phyloP scores from a whole-genome alignment of 306 rosid genomes.

The Hippophae tibetana region DNA sequence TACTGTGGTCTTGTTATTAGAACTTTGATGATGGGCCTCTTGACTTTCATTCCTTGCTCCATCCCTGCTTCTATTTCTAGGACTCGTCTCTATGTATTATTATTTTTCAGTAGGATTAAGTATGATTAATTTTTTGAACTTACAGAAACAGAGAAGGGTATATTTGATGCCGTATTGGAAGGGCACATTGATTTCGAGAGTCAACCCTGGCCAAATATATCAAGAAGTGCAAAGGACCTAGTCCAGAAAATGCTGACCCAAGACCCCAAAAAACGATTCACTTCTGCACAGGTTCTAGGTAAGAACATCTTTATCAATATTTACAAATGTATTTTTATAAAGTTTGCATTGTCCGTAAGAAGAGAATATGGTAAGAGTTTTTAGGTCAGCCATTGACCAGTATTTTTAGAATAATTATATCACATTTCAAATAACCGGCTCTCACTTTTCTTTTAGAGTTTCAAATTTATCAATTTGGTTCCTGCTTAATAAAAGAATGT shows the following conservation, averaged over 20 bases:
- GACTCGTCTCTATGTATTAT: neutral
- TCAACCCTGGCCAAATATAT: constrained; percentile 76
- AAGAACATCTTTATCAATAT: constrained; percentile 7
- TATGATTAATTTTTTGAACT: constrained; percentile 9
- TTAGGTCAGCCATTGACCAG: too few relatives aligned
- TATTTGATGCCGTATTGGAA: constrained; percentile 66
- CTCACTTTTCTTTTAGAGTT: too few relatives aligned
- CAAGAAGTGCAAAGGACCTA: constrained; percentile 80
- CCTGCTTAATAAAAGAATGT: too few relatives aligned
- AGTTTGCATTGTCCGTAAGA: too few relatives aligned
- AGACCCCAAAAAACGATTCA: constrained; percentile 76
- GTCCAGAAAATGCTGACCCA: constrained; percentile 60
- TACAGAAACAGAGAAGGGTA: constrained; percentile 78
- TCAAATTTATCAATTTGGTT: too few relatives aligned
- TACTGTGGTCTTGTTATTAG: too few relatives aligned
- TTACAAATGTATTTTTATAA: neutral
- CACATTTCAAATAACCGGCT: too few relatives aligned
- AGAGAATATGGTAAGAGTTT: too few relatives aligned
- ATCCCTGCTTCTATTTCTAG: constrained; percentile 1
- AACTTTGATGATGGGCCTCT: too few relatives aligned
- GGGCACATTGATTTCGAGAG: constrained; percentile 75
- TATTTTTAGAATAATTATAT: too few relatives aligned
- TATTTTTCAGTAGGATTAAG: constrained; percentile 4
- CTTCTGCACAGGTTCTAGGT: constrained; percentile 77
- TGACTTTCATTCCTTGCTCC: neutral